Conservation (phyloP, 1,139 yeast genomes). For the Saccharomyces hybrid region DNA sequence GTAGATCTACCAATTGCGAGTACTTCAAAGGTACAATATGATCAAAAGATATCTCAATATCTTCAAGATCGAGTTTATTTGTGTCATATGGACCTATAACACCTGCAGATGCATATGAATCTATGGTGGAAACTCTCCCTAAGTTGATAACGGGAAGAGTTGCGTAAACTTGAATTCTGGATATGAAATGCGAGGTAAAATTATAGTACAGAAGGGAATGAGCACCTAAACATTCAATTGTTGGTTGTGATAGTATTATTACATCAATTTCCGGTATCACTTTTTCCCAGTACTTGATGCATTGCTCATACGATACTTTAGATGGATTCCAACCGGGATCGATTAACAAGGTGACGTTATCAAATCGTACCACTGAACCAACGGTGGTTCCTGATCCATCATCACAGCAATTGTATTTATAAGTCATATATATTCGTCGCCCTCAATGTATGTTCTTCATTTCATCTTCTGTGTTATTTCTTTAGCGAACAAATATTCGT, state of each 20-base stretch:
- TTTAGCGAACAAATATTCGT: neutral
- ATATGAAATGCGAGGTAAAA: conserved; percentile 50
- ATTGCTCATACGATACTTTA: conserved; percentile 22
- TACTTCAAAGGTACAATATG: conserved; percentile 62
- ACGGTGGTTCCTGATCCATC: conserved; percentile 28
- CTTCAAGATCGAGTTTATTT: conserved; percentile 58
- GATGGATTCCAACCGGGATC: conserved; percentile 71
- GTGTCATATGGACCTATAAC: conserved; percentile 64
- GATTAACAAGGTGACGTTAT: conserved; percentile 46
- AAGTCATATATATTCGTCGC: conserved; percentile 20
- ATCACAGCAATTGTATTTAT: conserved; percentile 25
- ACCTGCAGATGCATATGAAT: conserved; percentile 65
- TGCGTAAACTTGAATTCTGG: conserved; percentile 69
- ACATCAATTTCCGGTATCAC: conserved; percentile 50
- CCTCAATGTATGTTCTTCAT: neutral
- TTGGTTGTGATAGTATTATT: conserved; percentile 77
- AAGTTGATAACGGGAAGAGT: conserved; percentile 83
- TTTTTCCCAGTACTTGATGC: conserved; percentile 37
- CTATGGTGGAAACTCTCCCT: conserved; percentile 81
- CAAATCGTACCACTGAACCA: conserved; percentile 35
- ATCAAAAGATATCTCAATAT: conserved; percentile 76
- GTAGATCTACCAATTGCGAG: conserved; percentile 63
- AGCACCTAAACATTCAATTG: conserved; percentile 76
- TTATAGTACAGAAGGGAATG: conserved; percentile 57
- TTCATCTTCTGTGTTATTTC: neutral